phyloP scores from a whole-genome alignment of 495 filamentous ascomycete species.

The Neurospora sp. region DNA sequence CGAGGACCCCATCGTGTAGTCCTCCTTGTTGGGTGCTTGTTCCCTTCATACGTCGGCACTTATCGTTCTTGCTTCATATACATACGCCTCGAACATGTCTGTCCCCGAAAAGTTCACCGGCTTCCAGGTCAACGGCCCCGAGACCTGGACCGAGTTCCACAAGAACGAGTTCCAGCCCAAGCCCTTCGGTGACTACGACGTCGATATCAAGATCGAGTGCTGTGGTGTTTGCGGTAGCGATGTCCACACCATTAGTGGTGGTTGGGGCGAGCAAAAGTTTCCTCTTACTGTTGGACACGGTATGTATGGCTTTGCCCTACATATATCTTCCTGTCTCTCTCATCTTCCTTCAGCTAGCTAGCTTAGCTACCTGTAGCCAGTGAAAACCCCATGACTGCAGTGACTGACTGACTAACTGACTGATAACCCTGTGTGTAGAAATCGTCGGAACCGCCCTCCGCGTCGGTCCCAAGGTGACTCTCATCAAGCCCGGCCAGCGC shows the following conservation, averaged over 20 bases:
- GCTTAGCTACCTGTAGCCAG: background rate
- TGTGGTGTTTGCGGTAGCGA: conserved; percentile 52
- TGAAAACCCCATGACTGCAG: background rate
- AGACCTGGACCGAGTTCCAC: conserved; percentile 42
- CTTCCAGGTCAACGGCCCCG: conserved; percentile 44
- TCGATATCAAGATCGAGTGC: conserved; percentile 43
- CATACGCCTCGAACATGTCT: conserved; percentile 16
- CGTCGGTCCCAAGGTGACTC: conserved; percentile 46
- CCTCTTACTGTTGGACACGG: conserved; percentile 45
- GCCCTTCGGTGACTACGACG: conserved; percentile 48
- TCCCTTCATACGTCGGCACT: background rate
- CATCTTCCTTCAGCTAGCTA: background rate
- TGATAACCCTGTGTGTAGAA: conserved; percentile 11
- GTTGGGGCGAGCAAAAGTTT: conserved; percentile 44
- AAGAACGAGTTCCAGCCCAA: conserved; percentile 48
- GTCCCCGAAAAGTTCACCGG: conserved; percentile 36
- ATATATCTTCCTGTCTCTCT: background rate
- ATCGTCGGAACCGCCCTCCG: conserved; percentile 40
- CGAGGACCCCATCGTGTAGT: background rate
- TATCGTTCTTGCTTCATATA: background rate
- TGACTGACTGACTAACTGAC: background rate
- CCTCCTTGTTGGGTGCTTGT: background rate
- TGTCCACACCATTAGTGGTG: conserved; percentile 45
- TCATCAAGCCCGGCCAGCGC: conserved; percentile 40
- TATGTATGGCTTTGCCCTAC: conserved; percentile 1